Evolutionary conservation across 129 eudicot species (phyloP).

Genomic region (Pseudognaphalium luteoalbum): DNA sequence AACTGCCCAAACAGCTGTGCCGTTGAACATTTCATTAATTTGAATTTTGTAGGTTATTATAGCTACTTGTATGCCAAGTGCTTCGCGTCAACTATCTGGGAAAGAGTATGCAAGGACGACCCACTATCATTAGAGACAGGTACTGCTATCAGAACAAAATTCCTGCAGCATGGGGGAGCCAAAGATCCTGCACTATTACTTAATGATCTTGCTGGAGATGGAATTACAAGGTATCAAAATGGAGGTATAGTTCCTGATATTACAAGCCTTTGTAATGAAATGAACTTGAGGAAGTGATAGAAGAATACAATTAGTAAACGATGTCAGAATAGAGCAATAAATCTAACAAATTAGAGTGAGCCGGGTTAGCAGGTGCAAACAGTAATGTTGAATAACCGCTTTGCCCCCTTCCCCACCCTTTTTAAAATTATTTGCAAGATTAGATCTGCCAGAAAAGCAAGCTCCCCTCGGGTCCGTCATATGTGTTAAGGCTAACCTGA

Average conservation of each 20-base stretch:
- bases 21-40: background rate
- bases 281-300: constrained; percentile 39
- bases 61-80: constrained; percentile 98
- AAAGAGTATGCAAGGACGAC: constrained; percentile 70
- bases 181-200: constrained; percentile 68
- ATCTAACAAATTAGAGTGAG: background rate
- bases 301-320: background rate
- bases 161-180: constrained; percentile 93
- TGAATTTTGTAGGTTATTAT: constrained; percentile 61
- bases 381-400: constrained; percentile 11
- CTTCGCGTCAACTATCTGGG: constrained; percentile 88
- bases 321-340: background rate
- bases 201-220: constrained; percentile 66
- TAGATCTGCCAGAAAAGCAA: constrained; percentile 3
- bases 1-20: background rate
- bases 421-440: background rate
- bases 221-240: constrained; percentile 39
- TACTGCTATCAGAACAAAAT: constrained; percentile 64
- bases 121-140: constrained; percentile 75
- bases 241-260: constrained; percentile 78
- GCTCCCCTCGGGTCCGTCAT: background rate
- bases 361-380: constrained; percentile 7
- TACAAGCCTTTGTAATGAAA: constrained; percentile 56
- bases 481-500: background rate
- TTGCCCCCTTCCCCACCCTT: background rate